Conservation (phyloP, 805 yeast genomes). For the Ogataea trehalophila region DNA sequence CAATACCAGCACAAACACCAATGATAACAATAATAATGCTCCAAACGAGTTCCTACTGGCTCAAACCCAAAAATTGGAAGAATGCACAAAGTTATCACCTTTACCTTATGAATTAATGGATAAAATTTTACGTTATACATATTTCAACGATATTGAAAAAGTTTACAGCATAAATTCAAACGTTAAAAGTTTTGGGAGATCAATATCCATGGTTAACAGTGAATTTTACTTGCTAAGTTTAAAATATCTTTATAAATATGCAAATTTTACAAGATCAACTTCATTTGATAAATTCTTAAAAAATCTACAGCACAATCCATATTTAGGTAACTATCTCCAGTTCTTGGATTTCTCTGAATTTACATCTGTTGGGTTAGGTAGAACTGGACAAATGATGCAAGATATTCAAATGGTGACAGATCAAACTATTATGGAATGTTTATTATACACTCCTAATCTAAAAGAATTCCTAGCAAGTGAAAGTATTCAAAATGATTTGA, state of each 20-base stretch:
- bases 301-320: slow-evolving; percentile 42
- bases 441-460: slow-evolving; percentile 59
- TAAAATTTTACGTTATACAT: slow-evolving; percentile 28
- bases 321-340: slow-evolving; percentile 58
- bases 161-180: slow-evolving; percentile 27
- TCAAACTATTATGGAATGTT: slow-evolving; percentile 59
- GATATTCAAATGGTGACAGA: slow-evolving; percentile 89
- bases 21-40: neutral
- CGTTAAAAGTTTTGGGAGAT: slow-evolving; percentile 23
- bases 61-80: slow-evolving; percentile 12
- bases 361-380: slow-evolving; percentile 83
- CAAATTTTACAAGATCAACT: slow-evolving; percentile 74
- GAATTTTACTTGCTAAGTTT: slow-evolving; percentile 54
- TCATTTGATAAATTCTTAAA: slow-evolving; percentile 67
- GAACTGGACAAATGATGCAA: slow-evolving; percentile 85
- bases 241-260: slow-evolving; percentile 59
- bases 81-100: slow-evolving; percentile 16
- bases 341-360: slow-evolving; percentile 83
- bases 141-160: slow-evolving; percentile 25
- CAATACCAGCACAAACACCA: neutral
- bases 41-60: slow-evolving; percentile 15
- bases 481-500: slow-evolving; percentile 78
- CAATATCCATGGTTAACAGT: slow-evolving; percentile 42
- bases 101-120: slow-evolving; percentile 31
- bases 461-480: slow-evolving; percentile 80